Percentiles rank a stretch among this genome's conserved stretches.
phyloP scores from a whole-genome alignment of 2,329 filamentous ascomycete genomes.

The Phoma sp. region DNA sequence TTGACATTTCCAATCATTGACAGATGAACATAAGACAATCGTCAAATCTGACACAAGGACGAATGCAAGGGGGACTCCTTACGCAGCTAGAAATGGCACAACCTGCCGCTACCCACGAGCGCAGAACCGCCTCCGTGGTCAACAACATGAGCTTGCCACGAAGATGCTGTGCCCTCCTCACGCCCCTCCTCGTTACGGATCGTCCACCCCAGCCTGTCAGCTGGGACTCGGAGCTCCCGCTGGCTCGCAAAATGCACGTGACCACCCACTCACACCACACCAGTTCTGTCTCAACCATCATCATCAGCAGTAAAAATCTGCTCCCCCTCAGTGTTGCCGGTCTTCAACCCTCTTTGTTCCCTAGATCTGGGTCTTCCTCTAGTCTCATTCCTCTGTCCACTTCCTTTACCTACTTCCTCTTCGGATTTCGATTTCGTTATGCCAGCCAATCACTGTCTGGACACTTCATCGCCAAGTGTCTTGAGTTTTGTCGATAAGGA shows the following conservation, averaged over 20 bases:
- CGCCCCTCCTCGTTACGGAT: constrained; percentile 1
- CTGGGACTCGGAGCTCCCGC: constrained; percentile 15
- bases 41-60: not conserved
- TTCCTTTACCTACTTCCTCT: too few species aligned
- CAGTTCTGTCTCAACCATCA: constrained; percentile 1
- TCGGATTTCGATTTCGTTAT: not conserved
- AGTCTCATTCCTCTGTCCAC: constrained; percentile 20
- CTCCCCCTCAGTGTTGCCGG: not conserved
- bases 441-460: constrained; percentile 6
- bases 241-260: constrained; percentile 17
- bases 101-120: constrained; percentile 8
- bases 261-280: constrained; percentile 11
- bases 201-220: not conserved
- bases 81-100: constrained; percentile 2
- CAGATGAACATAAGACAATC: not conserved
- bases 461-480: constrained; percentile 11
- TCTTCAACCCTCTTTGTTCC: constrained; percentile 13
- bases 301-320: constrained; percentile 1
- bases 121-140: not conserved
- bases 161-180: not conserved
- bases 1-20: not conserved
- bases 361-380: constrained; percentile 16
- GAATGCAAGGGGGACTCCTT: constrained; percentile 13
- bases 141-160: constrained; percentile 7
- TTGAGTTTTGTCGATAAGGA: constrained; percentile 17